These are phyloP conservation scores for Penicilliopsis zonata DNA, from an alignment of 495 filamentous ascomycete species.

Conservation along the genomic window DNA sequence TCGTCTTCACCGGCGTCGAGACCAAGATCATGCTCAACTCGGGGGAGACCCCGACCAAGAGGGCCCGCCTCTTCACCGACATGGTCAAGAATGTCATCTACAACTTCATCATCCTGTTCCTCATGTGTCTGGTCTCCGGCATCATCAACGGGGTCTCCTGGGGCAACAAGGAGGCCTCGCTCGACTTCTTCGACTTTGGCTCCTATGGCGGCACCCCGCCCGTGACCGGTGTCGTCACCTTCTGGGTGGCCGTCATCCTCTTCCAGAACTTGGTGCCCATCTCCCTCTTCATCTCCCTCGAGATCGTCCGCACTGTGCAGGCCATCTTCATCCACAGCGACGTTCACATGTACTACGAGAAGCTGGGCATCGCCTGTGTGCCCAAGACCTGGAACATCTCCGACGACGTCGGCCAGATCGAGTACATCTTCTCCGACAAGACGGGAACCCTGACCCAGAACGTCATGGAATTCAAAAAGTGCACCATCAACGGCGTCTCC, in stretches of 20 bases:
- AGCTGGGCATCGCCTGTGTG: constrained; percentile 84
- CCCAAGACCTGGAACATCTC: constrained; percentile 99
- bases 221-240: constrained; percentile 86
- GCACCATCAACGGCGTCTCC: constrained; percentile 81
- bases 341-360: constrained; percentile 89
- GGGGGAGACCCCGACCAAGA: constrained; percentile 92
- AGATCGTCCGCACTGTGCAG: constrained; percentile 87
- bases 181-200: constrained; percentile 76
- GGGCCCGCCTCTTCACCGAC: constrained; percentile 78
- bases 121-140: constrained; percentile 80
- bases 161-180: constrained; percentile 58
- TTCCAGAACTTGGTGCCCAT: constrained; percentile 99
- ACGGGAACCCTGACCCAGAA: constrained; percentile 98
- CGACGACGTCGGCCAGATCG: constrained; percentile 95
- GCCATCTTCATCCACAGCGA: constrained; percentile 98
- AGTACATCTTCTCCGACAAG: constrained; percentile 99
- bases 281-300: constrained; percentile 92
- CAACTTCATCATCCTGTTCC: constrained; percentile 85
- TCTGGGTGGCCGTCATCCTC: constrained; percentile 86
- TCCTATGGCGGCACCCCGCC: constrained; percentile 66
- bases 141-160: constrained; percentile 79
- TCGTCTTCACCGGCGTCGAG: constrained; percentile 91
- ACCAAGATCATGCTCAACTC: constrained; percentile 99
- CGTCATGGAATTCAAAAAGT: constrained; percentile 99
- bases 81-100: constrained; percentile 96